These are phyloP conservation scores for Candida easanensis DNA, from an alignment of 805 yeast genomes.

Conservation along the genomic window DNA sequence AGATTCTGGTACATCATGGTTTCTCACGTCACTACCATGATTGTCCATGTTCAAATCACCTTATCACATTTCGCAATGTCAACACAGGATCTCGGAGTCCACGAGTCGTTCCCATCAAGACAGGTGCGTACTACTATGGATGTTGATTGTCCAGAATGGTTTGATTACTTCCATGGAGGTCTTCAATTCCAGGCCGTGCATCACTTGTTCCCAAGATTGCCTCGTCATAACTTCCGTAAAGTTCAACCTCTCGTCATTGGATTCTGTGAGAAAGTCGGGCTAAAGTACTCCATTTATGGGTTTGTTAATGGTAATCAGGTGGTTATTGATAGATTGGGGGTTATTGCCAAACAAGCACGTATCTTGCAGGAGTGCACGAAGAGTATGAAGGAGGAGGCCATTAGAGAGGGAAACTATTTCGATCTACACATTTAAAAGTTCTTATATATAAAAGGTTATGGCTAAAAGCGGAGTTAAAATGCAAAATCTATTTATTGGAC, in stretches of 20 bases:
- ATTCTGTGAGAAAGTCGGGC: conserved; percentile 74
- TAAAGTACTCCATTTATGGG: conserved; percentile 81
- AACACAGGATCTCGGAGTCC: conserved; percentile 77
- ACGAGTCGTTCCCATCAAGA: conserved; percentile 75
- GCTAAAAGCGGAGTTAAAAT: no score
- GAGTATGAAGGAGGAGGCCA: conserved; percentile 54
- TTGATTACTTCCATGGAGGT: conserved; percentile 89
- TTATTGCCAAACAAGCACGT: conserved; percentile 75
- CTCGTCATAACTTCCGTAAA: conserved; percentile 79
- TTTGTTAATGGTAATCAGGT: conserved; percentile 73
- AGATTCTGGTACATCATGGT: conserved; percentile 62
- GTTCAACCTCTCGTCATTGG: conserved; percentile 71
- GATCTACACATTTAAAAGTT: conserved; percentile 7
- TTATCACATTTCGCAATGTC: conserved; percentile 92
- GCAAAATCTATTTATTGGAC: no score
- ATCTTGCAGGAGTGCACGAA: conserved; percentile 73
- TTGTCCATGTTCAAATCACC: conserved; percentile 92
- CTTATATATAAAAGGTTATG: no score
- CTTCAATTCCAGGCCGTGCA: conserved; percentile 89
- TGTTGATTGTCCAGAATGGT: conserved; percentile 90
- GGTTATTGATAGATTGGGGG: conserved; percentile 66
- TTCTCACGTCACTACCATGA: conserved; percentile 79
- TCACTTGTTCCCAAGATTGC: conserved; percentile 85
- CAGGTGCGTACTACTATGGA: conserved; percentile 93
- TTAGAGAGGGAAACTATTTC: conserved; percentile 25